Evolutionary conservation across 371 early-diverging fungal genomes (phyloP).

Genomic region (Nematocida parisii): DNA sequence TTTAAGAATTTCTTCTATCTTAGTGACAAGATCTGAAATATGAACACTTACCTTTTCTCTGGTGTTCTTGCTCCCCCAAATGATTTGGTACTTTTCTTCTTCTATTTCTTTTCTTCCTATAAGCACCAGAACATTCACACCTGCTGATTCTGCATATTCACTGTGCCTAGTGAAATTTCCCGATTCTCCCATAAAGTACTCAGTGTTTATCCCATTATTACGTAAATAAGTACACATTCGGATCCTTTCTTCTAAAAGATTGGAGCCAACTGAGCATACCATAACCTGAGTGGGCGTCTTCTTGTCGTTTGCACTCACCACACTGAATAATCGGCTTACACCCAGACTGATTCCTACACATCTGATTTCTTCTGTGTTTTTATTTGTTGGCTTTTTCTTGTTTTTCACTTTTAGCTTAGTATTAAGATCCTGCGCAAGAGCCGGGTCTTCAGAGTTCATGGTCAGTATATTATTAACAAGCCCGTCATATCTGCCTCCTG

Average conservation of each 20-base stretch:
- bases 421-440: background rate
- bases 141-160: constrained; percentile 54
- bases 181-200: constrained; percentile 84
- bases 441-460: constrained; percentile 60
- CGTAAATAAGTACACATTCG: constrained; percentile 78
- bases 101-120: constrained; percentile 63
- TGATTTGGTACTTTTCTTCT: constrained; percentile 23
- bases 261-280: constrained; percentile 79
- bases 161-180: constrained; percentile 72
- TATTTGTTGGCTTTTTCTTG: constrained; percentile 68
- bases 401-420: constrained; percentile 5
- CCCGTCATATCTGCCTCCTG: constrained; percentile 97
- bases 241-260: constrained; percentile 86
- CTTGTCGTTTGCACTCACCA: constrained; percentile 71
- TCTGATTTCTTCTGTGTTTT: constrained; percentile 70
- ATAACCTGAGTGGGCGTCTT: constrained; percentile 76
- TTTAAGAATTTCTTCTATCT: constrained; percentile 6
- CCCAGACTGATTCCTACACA: constrained; percentile 96
- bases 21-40: constrained; percentile 1
- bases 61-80: constrained; percentile 25
- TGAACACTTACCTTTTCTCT: constrained; percentile 19
- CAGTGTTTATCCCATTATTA: constrained; percentile 79
- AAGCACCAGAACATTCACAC: constrained; percentile 44
- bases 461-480: constrained; percentile 84
- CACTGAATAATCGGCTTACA: constrained; percentile 87